Conservation (phyloP, 2,329 filamentous ascomycete genomes). For the Fusarium pseudonygamai region DNA sequence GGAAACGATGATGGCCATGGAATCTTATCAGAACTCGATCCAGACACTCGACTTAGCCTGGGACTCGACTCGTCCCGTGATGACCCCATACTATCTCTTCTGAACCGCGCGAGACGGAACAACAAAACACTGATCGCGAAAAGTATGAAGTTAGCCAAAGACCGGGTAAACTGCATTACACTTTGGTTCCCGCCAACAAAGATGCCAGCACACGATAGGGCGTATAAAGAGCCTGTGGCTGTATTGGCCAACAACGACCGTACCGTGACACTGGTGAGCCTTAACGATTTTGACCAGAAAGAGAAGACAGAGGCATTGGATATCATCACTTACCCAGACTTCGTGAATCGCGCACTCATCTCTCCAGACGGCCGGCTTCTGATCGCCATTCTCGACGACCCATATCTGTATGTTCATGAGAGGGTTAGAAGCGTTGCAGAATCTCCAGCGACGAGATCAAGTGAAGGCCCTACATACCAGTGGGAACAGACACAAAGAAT, state of each 20-base stretch:
- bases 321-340: slow-evolving; percentile 78
- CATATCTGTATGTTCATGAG: slow-evolving; percentile 84
- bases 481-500: slow-evolving; percentile 64
- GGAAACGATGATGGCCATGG: slow-evolving; percentile 44
- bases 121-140: slow-evolving; percentile 59
- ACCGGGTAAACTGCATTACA: slow-evolving; percentile 74
- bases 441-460: slow-evolving; percentile 28
- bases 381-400: slow-evolving; percentile 87
- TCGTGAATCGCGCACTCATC: slow-evolving; percentile 93
- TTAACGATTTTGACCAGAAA: slow-evolving; percentile 65
- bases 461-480: slow-evolving; percentile 49
- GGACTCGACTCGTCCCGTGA: slow-evolving; percentile 47
- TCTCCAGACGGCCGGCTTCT: slow-evolving; percentile 87
- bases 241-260: slow-evolving; percentile 91
- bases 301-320: slow-evolving; percentile 68
- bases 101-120: slow-evolving; percentile 51
- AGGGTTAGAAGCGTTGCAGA: slow-evolving; percentile 54
- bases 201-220: slow-evolving; percentile 42
- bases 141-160: slow-evolving; percentile 64
- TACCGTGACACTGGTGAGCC: slow-evolving; percentile 83
- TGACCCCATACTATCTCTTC: slow-evolving; percentile 48
- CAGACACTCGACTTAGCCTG: slow-evolving; percentile 47
- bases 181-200: slow-evolving; percentile 65
- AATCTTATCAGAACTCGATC: slow-evolving; percentile 45
- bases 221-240: slow-evolving; percentile 67